A percentile compares a stretch with the other conserved stretches of the same genome.
Evolutionary conservation across 352 stramenopile genomes (phyloP).

Genomic region (Blastocystis sp.): DNA sequence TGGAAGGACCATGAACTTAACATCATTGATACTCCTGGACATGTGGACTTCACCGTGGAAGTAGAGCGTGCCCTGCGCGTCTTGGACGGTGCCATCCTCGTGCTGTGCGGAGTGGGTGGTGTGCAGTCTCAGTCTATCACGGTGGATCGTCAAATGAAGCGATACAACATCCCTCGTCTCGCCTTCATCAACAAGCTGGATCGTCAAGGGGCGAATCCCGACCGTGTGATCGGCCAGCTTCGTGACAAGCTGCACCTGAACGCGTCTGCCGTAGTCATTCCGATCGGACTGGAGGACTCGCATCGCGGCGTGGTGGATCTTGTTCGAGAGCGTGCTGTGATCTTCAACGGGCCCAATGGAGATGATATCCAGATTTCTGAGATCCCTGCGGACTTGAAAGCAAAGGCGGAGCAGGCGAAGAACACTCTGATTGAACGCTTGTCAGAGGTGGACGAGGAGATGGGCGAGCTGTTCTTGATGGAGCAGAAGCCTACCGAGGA

Average conservation of each 20-base stretch:
- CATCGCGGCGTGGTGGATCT: slow-evolving; percentile 92
- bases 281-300: slow-evolving; percentile 88
- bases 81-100: slow-evolving; percentile 90
- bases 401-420: slow-evolving; percentile 58
- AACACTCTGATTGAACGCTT: slow-evolving; percentile 82
- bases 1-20: slow-evolving; percentile 94
- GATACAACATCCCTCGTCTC: slow-evolving; percentile 94
- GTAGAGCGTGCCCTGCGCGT: slow-evolving; percentile 93
- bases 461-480: slow-evolving; percentile 96
- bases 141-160: slow-evolving; percentile 98
- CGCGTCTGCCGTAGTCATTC: slow-evolving; percentile 88
- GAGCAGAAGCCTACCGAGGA: slow-evolving; percentile 86
- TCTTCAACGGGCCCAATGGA: slow-evolving; percentile 77
- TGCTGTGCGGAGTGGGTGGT: slow-evolving; percentile 77
- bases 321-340: slow-evolving; percentile 69
- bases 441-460: slow-evolving; percentile 94
- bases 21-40: slow-evolving; percentile 98
- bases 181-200: slow-evolving; percentile 99
- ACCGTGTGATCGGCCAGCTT: slow-evolving; percentile 83
- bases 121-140: slow-evolving; percentile 97
- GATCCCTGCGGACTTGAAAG: slow-evolving; percentile 51
- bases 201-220: slow-evolving; percentile 89
- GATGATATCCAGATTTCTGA: slow-evolving; percentile 69
- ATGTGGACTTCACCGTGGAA: slow-evolving; percentile 99
- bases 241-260: slow-evolving; percentile 92